phyloP scores from a whole-genome alignment of 2,329 filamentous ascomycete genomes.

The Hymenoscyphus fructigenus region DNA sequence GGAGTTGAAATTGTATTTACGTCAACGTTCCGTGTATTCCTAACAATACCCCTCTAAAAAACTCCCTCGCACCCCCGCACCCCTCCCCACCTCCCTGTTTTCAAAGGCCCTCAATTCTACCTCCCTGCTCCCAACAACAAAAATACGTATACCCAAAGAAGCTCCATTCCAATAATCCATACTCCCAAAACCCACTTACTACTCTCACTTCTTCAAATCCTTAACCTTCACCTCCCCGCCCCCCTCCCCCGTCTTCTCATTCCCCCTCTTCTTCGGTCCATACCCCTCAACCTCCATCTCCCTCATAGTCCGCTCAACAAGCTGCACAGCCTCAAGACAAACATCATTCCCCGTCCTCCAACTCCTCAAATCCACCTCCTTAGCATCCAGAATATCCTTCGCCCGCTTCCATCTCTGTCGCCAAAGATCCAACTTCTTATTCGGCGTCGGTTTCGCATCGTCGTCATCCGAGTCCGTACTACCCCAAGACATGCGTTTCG shows the following conservation, averaged over 20 bases:
- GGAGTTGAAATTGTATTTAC: no score
- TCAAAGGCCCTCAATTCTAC: no score
- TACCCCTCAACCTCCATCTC: constrained; percentile 42
- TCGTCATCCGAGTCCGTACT: constrained; percentile 32
- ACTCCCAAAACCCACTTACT: background rate
- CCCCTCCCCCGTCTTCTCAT: constrained; percentile 33
- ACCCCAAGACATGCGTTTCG: constrained; percentile 26
- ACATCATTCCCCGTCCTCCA: constrained; percentile 75
- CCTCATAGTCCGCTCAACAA: constrained; percentile 57
- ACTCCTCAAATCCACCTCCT: constrained; percentile 67
- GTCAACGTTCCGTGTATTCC: no score
- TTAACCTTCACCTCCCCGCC: constrained; percentile 37
- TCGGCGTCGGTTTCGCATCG: constrained; percentile 39
- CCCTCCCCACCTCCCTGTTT: no score
- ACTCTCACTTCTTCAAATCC: constrained; percentile 31
- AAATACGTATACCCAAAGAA: no score
- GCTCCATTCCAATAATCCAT: background rate
- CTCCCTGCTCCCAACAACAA: no score
- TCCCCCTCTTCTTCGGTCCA: constrained; percentile 22
- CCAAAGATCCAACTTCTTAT: constrained; percentile 75
- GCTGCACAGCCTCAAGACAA: constrained; percentile 60
- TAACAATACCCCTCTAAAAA: no score
- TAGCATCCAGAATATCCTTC: constrained; percentile 58
- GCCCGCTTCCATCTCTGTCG: constrained; percentile 64
- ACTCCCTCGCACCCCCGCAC: no score